Evolutionary conservation across 2,329 filamentous ascomycete species (phyloP).

Genomic region (Coniella lustricola): DNA sequence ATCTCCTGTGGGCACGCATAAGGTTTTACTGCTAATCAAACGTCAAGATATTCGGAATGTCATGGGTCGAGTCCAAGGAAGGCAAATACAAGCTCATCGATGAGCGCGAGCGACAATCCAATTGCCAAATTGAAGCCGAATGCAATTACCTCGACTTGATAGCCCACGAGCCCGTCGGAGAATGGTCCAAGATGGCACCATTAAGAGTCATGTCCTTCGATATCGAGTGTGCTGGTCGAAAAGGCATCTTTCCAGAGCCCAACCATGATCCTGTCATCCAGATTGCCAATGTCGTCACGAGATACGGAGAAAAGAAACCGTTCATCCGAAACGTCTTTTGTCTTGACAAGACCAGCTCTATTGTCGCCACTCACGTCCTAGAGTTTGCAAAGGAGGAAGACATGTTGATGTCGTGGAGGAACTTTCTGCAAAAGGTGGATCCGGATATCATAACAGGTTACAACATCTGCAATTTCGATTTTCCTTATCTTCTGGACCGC

Average conservation of each 20-base stretch:
- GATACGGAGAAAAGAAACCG: slow-evolving; percentile 90
- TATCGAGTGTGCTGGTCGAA: slow-evolving; percentile 96
- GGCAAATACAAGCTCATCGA: slow-evolving; percentile 66
- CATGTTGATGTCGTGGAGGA: slow-evolving; percentile 88
- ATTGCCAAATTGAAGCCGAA: slow-evolving; percentile 91
- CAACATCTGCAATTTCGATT: slow-evolving; percentile 98
- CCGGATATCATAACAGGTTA: slow-evolving; percentile 98
- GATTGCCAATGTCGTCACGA: slow-evolving; percentile 92
- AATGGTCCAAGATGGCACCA: slow-evolving; percentile 98
- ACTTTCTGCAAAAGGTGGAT: slow-evolving; percentile 84
- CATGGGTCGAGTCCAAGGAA: slow-evolving; percentile 84
- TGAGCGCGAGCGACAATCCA: slow-evolving; percentile 66
- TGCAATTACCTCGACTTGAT: slow-evolving; percentile 78
- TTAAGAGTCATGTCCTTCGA: slow-evolving; percentile 91
- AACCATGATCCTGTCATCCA: slow-evolving; percentile 92
- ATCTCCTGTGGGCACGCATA: not conserved
- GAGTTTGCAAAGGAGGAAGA: slow-evolving; percentile 75
- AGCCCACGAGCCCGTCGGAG: slow-evolving; percentile 79
- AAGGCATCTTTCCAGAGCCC: slow-evolving; percentile 94
- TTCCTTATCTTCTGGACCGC: slow-evolving; percentile 86
- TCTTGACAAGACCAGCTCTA: slow-evolving; percentile 82
- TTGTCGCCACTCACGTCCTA: slow-evolving; percentile 89
- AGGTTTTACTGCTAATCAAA: not conserved
- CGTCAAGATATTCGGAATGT: slow-evolving; percentile 78
- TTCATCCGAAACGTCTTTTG: slow-evolving; percentile 97